phyloP scores from a whole-genome alignment of 2,329 filamentous ascomycete species.

The Aspergillus ochraceus region DNA sequence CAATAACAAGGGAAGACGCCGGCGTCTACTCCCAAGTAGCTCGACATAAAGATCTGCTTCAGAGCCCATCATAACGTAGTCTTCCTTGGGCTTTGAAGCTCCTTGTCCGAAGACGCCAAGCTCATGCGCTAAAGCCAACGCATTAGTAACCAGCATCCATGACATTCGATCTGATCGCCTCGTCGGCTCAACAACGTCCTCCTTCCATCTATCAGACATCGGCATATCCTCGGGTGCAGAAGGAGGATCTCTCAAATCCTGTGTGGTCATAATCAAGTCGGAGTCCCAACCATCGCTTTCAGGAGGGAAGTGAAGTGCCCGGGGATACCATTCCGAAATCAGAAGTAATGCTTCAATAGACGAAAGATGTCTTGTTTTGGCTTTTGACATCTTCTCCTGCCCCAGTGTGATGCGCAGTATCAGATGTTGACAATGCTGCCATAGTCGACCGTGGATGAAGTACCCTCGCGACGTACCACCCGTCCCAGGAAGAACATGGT shows the following conservation, averaged over 20 bases:
- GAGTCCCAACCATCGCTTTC: constrained; percentile 56
- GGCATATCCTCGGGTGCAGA: constrained; percentile 29
- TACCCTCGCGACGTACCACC: constrained; percentile 47
- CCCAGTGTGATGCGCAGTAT: constrained; percentile 54
- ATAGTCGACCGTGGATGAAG: constrained; percentile 53
- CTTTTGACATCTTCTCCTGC: constrained; percentile 51
- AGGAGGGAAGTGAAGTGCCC: constrained; percentile 53
- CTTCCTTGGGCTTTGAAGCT: not conserved
- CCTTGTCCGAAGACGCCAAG: constrained; percentile 48
- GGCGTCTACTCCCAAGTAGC: constrained; percentile 24
- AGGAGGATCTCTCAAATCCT: constrained; percentile 41
- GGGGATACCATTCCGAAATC: constrained; percentile 56
- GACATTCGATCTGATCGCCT: constrained; percentile 57
- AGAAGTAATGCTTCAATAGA: constrained; percentile 54
- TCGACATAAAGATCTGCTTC: constrained; percentile 19
- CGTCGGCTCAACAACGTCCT: constrained; percentile 54
- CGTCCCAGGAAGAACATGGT: constrained; percentile 40
- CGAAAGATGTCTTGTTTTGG: constrained; percentile 49
- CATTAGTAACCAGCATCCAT: constrained; percentile 57
- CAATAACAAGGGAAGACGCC: constrained; percentile 34
- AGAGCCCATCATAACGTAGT: not conserved
- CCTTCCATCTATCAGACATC: constrained; percentile 46
- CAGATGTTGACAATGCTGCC: constrained; percentile 54
- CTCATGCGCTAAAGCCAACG: constrained; percentile 52
- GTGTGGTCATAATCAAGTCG: constrained; percentile 46